Percentiles rank a stretch among this genome's conserved stretches.
Evolutionary conservation across 2,329 filamentous ascomycete genomes (phyloP).

Genomic region (Apiospora pterosperma): DNA sequence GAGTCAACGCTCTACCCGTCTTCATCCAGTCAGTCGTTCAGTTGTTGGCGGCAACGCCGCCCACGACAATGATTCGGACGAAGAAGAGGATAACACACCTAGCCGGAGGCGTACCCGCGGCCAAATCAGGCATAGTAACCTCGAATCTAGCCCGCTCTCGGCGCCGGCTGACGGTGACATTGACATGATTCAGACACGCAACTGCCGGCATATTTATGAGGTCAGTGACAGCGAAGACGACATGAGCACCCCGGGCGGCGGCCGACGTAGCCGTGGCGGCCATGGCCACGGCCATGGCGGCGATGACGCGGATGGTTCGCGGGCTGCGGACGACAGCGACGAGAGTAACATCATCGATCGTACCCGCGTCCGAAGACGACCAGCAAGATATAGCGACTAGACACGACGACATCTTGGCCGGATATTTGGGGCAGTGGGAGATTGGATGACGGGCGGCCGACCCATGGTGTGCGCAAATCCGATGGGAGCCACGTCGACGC

Average conservation of each 20-base stretch:
- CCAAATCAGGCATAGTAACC: slow-evolving; percentile 11
- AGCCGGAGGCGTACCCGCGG: slow-evolving; percentile 19
- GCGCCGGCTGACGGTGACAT: slow-evolving; percentile 15
- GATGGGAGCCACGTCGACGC: not conserved
- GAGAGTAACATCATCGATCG: slow-evolving; percentile 1
- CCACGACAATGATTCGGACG: slow-evolving; percentile 10
- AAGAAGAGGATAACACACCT: slow-evolving; percentile 9
- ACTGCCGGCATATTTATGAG: slow-evolving; percentile 9
- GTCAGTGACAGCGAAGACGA: slow-evolving; percentile 9
- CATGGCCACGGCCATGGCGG: not conserved
- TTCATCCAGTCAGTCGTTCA: not conserved
- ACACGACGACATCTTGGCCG: not conserved
- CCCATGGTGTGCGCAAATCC: not conserved
- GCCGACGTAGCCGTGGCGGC: not conserved
- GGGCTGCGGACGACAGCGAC: not conserved
- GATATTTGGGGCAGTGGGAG: not conserved
- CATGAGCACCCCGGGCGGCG: not conserved
- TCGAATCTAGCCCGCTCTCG: slow-evolving; percentile 27
- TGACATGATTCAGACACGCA: not conserved
- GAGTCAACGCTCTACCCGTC: not conserved
- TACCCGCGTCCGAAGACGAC: not conserved
- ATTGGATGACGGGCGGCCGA: not conserved
- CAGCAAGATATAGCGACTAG: slow-evolving; percentile 3
- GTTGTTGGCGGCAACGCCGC: not conserved
- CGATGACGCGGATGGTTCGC: not conserved